Percentiles rank a stretch among this genome's conserved stretches.
Conservation (phyloP, 78 protist species). For the Dictyostelium capitatum region DNA sequence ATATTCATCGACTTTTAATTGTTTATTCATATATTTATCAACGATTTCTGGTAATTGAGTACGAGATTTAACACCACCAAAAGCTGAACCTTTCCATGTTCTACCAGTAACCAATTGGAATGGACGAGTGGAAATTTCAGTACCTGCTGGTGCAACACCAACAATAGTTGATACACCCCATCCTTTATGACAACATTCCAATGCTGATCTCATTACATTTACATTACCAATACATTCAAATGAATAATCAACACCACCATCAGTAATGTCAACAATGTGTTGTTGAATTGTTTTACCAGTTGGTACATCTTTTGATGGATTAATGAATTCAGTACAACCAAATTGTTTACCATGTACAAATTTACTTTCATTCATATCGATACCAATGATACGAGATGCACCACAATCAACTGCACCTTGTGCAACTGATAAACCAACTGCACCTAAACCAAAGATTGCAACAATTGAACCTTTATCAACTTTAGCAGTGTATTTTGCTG, state of each 20-base stretch:
- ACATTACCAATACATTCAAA: constrained; percentile 96
- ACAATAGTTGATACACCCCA: constrained; percentile 92
- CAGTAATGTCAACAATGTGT: constrained; percentile 52
- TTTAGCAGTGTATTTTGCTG: constrained; percentile 89
- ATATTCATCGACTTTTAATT: constrained; percentile 89
- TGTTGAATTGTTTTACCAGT: constrained; percentile 73
- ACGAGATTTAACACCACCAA: constrained; percentile 86
- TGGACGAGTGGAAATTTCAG: constrained; percentile 95
- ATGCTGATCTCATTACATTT: constrained; percentile 91
- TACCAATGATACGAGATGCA: constrained; percentile 91
- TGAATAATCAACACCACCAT: constrained; percentile 95
- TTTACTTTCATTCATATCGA: constrained; percentile 93
- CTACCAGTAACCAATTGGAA: constrained; percentile 97
- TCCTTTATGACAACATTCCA: constrained; percentile 94
- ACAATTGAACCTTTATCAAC: constrained; percentile 76
- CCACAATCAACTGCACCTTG: constrained; percentile 84
- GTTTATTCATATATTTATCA: constrained; percentile 76
- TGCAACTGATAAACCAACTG: constrained; percentile 88
- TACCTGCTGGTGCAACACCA: constrained; percentile 95
- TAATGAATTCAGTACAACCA: constrained; percentile 95
- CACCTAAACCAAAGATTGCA: constrained; percentile 95
- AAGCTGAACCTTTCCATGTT: constrained; percentile 86
- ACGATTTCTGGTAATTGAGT: constrained; percentile 87
- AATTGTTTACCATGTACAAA: constrained; percentile 87
- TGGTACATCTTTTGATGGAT: constrained; percentile 85